Percentiles rank a stretch among this genome's conserved stretches.
phyloP scores from a whole-genome alignment of 2,329 filamentous ascomycete species.

The Bipolaris bicolor region DNA sequence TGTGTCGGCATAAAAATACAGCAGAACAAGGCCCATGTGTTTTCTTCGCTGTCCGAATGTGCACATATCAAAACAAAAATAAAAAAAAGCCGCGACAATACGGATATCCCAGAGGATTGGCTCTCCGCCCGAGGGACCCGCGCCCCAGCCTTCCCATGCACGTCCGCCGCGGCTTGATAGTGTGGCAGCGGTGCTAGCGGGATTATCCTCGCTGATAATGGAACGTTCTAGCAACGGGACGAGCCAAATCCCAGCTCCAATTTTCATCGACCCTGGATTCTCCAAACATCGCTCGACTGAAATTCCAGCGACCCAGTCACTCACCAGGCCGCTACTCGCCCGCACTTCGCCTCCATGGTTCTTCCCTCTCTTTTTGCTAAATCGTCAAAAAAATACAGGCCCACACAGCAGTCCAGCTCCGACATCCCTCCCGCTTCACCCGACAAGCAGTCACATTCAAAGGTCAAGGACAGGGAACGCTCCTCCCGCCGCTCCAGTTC shows the following conservation, averaged over 20 bases:
- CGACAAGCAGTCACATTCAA: slow-evolving; percentile 45
- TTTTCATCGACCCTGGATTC: slow-evolving; percentile 36
- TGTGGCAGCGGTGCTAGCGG: slow-evolving; percentile 26
- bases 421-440: slow-evolving; percentile 47
- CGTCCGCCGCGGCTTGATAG: slow-evolving; percentile 28
- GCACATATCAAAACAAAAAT: neutral
- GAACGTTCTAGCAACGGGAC: slow-evolving; percentile 45
- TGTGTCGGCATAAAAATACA: no score
- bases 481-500: slow-evolving; percentile 38
- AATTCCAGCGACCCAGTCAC: slow-evolving; percentile 37
- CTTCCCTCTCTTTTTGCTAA: slow-evolving; percentile 48
- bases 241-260: slow-evolving; percentile 25
- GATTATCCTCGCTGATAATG: slow-evolving; percentile 25
- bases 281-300: slow-evolving; percentile 40
- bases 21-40: no score
- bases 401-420: slow-evolving; percentile 27
- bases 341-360: slow-evolving; percentile 41
- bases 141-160: slow-evolving; percentile 33
- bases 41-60: no score
- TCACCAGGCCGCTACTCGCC: slow-evolving; percentile 26
- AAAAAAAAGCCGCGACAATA: neutral
- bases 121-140: slow-evolving; percentile 5
- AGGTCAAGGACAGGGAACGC: slow-evolving; percentile 41
- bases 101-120: neutral
- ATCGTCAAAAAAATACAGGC: slow-evolving; percentile 46